Conservation (phyloP, 2,329 filamentous ascomycete species). For the Diatrype stigma region DNA sequence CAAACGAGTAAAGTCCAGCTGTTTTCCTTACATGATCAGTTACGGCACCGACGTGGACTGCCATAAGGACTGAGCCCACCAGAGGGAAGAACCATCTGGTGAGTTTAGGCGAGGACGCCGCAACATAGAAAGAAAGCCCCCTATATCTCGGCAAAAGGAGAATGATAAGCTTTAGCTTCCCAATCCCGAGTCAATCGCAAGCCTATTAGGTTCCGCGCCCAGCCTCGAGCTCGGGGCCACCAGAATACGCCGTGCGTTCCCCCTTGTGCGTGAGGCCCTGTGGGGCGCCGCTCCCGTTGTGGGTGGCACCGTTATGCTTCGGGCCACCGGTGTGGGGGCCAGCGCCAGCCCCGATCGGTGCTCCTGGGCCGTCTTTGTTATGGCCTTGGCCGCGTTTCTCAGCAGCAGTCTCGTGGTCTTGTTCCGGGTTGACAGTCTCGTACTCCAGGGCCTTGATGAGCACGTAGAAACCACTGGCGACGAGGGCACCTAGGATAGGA, state of each 20-base stretch:
- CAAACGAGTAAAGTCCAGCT: too few species aligned
- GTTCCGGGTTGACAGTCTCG: conserved; percentile 32
- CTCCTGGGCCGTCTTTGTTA: not conserved
- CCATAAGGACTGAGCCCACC: too few species aligned
- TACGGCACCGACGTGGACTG: too few species aligned
- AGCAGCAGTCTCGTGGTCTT: conserved; percentile 20
- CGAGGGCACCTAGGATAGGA: conserved; percentile 34
- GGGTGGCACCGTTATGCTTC: not conserved
- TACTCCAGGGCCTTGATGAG: conserved; percentile 38
- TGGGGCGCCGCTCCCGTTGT: too few species aligned
- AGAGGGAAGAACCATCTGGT: too few species aligned
- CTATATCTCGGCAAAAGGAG: too few species aligned
- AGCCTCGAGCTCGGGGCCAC: not conserved
- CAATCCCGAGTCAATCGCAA: too few species aligned
- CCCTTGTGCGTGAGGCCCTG: not conserved
- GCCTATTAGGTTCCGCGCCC: not conserved
- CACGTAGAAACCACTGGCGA: conserved; percentile 36
- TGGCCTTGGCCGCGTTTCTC: not conserved
- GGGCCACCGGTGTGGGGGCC: not conserved
- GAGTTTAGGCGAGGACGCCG: too few species aligned
- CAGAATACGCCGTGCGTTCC: not conserved
- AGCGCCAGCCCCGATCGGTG: not conserved
- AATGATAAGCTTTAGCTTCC: too few species aligned
- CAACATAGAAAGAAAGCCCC: too few species aligned
- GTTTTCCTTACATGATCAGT: too few species aligned